Evolutionary conservation across 1,139 yeast genomes (phyloP), one percentile per base, ranked within the genome.

Genomic region (Debaryomyces fabryi): DNA sequence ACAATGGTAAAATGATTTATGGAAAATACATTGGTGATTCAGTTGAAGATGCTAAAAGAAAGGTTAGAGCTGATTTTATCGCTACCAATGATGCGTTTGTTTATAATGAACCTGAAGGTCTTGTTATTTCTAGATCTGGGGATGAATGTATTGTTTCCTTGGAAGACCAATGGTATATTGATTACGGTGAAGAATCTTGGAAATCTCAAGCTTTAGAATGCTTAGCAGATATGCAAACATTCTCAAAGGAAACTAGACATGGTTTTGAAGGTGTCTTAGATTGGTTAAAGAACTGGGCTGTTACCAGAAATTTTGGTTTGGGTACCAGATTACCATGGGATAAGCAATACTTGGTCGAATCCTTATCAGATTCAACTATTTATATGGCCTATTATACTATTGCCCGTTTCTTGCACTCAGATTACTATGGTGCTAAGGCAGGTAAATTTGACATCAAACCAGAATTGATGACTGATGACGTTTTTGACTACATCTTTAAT

Each of bases 211-310:
- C 98, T 48, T 76, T 86, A 55, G 95, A 88, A 59, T 88, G 96
- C 67, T 80, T 95, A 57, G 78, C 76, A 41, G 66, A 71, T 56
- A 85, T 95, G 95, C 82, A 88, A 69, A 82, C 95, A 18, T 93
- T 81, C 75, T 78, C 86, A 46, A 77, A 85, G 49, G 99, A 93
- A 75, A 89, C 96, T 46, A 82, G 88, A 65, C 84, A 93, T 63
- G 97, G 96, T 6, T 92, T 93, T 63, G 97, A 92, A 71, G 93
- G 92, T 70, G 96, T 89, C 50, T 79, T 95, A 58, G 96, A 87
- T 58, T 95, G 99, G 99, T 83, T 95, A 65, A 89, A 88, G 74
- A 92, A 91, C 75, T 95, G 99, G 99, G 99, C 99, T 46, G 89
- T 95, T 53, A 89, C 96, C 51, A 88, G 99, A 79, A 86, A 96